These are phyloP conservation scores for Neostapfia colusana DNA, from an alignment of 176 grass and related monocot genomes.

Conservation along the genomic window DNA sequence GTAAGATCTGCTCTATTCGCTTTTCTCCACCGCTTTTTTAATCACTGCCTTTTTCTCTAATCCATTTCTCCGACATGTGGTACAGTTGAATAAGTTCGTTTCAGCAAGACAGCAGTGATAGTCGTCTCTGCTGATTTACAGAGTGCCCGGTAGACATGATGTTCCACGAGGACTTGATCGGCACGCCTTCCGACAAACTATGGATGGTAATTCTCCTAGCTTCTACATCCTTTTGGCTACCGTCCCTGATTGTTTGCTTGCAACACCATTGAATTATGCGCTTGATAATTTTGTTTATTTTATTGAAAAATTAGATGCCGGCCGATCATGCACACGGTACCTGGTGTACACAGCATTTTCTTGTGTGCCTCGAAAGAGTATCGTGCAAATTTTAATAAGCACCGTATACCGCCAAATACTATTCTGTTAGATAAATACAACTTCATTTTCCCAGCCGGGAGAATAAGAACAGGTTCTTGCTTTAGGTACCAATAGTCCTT, in stretches of 20 bases:
- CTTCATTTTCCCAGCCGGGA: background rate
- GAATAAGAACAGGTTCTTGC: slow-evolving; percentile 19
- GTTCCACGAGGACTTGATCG: background rate
- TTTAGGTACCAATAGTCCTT: slow-evolving; percentile 6
- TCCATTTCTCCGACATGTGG: background rate
- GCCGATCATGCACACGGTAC: too few relatives aligned
- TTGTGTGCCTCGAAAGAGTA: background rate
- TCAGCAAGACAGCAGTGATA: background rate
- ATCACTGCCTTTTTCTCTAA: background rate
- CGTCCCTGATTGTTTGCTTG: background rate
- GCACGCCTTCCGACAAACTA: background rate
- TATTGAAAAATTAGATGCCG: too few relatives aligned
- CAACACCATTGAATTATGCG: too few relatives aligned
- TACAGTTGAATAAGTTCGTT: background rate
- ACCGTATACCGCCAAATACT: background rate
- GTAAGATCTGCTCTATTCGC: too few relatives aligned
- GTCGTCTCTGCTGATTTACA: background rate
- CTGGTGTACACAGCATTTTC: background rate
- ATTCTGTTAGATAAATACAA: slow-evolving; percentile 8
- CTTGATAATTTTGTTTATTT: background rate
- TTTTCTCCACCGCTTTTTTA: too few relatives aligned
- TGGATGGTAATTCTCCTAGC: background rate
- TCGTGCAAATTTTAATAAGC: background rate
- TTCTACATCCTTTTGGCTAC: background rate
- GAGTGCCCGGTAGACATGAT: background rate